Evolutionary conservation across 2,329 filamentous ascomycete species (phyloP).

Genomic region (Rutstroemia sp.): DNA sequence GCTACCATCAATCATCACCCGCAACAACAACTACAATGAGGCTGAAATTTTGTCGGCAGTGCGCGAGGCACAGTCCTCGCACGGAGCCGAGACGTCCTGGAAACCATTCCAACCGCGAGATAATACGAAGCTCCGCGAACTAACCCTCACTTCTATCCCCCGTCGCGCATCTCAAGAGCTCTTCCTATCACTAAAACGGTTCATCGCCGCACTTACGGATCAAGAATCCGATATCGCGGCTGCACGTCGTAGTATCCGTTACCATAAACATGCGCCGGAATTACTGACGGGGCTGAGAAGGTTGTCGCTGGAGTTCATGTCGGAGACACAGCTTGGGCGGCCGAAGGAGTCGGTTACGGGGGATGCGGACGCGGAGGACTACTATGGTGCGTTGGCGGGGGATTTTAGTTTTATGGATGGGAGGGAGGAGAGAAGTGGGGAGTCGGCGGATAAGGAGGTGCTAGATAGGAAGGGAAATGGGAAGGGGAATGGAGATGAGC

Average conservation of each 20-base stretch:
- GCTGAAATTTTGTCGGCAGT: constrained; percentile 22
- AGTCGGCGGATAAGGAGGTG: background rate
- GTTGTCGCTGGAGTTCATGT: constrained; percentile 45
- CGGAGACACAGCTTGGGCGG: background rate
- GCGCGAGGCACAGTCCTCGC: constrained; percentile 31
- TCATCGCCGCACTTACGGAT: constrained; percentile 38
- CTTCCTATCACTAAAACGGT: constrained; percentile 38
- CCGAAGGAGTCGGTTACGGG: constrained; percentile 16
- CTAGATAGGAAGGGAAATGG: background rate
- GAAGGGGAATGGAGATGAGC: background rate
- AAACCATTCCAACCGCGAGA: constrained; percentile 48
- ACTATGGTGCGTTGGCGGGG: constrained; percentile 9
- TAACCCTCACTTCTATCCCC: constrained; percentile 49
- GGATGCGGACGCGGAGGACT: constrained; percentile 23
- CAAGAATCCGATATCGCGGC: constrained; percentile 42
- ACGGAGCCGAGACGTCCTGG: constrained; percentile 32
- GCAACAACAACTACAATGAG: background rate
- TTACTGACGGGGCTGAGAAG: constrained; percentile 45
- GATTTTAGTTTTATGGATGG: constrained; percentile 27
- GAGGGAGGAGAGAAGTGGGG: background rate
- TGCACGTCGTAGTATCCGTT: constrained; percentile 13
- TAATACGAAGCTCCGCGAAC: constrained; percentile 45
- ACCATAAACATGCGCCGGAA: constrained; percentile 28
- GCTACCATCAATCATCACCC: constrained; percentile 34
- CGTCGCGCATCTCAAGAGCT: constrained; percentile 44